phyloP scores from a whole-genome alignment of 2,329 filamentous ascomycete species.

The Hypoxylon rubiginosum region DNA sequence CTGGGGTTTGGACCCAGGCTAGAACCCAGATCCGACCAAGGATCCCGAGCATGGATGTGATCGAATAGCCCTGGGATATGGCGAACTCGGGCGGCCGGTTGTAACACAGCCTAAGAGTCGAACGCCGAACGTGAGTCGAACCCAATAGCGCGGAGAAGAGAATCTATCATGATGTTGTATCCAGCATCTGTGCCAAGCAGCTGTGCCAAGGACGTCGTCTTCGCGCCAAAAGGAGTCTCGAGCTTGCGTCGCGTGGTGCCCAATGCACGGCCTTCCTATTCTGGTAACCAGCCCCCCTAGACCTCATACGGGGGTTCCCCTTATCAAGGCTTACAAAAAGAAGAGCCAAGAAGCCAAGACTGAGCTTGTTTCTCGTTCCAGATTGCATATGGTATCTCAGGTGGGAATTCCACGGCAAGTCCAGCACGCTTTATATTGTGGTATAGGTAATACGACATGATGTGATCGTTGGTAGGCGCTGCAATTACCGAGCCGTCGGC shows the following conservation, averaged over 20 bases:
- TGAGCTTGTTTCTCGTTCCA: slow-evolving; percentile 40
- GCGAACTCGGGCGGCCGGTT: slow-evolving; percentile 40
- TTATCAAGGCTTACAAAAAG: slow-evolving; percentile 39
- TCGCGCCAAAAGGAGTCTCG: slow-evolving; percentile 33
- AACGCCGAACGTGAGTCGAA: slow-evolving; percentile 23
- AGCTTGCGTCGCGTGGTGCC: slow-evolving; percentile 45
- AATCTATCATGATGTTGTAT: slow-evolving; percentile 47
- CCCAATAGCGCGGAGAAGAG: slow-evolving; percentile 39
- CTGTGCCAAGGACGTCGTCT: slow-evolving; percentile 38
- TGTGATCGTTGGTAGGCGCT: slow-evolving; percentile 24
- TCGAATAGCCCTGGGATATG: slow-evolving; percentile 24
- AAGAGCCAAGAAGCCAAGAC: slow-evolving; percentile 40
- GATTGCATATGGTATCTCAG: slow-evolving; percentile 35
- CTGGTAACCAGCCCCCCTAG: slow-evolving; percentile 32
- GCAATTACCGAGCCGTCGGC: slow-evolving; percentile 38
- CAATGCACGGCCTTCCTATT: slow-evolving; percentile 47
- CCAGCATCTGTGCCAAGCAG: background rate
- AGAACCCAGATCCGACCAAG: slow-evolving; percentile 36
- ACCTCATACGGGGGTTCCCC: slow-evolving; percentile 8
- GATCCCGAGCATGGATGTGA: slow-evolving; percentile 33
- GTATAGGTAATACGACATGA: slow-evolving; percentile 39
- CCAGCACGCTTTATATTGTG: slow-evolving; percentile 37
- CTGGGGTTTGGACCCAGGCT: slow-evolving; percentile 12
- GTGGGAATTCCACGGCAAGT: slow-evolving; percentile 31
- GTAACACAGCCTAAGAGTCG: slow-evolving; percentile 38